Conservation (phyloP, 2,329 filamentous ascomycete species). For the Pseudogymnoascus verrucosus region DNA sequence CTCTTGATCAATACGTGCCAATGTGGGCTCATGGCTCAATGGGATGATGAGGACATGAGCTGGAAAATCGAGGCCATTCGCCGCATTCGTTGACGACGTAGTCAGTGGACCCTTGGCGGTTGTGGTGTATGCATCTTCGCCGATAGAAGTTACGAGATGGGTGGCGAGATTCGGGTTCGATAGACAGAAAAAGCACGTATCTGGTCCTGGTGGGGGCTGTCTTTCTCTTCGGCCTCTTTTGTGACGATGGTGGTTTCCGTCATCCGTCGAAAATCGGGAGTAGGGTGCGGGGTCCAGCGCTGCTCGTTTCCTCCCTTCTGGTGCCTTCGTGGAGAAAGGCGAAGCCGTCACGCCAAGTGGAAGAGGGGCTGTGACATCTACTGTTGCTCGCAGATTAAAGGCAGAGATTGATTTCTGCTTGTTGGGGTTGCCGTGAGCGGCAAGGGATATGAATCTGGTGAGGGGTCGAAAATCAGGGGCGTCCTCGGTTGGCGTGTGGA, state of each 20-base stretch:
- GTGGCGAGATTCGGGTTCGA: slow-evolving; percentile 76
- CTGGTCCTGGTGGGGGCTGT: slow-evolving; percentile 58
- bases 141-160: slow-evolving; percentile 86
- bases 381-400: slow-evolving; percentile 59
- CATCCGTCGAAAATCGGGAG: slow-evolving; percentile 46
- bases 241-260: slow-evolving; percentile 34
- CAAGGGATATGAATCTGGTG: slow-evolving; percentile 87
- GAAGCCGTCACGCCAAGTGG: slow-evolving; percentile 67
- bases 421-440: slow-evolving; percentile 62
- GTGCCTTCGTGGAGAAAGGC: slow-evolving; percentile 49
- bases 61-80: slow-evolving; percentile 63
- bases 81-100: slow-evolving; percentile 56
- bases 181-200: slow-evolving; percentile 90
- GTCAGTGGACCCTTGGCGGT: slow-evolving; percentile 87
- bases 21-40: slow-evolving; percentile 69
- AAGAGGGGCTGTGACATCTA: slow-evolving; percentile 50
- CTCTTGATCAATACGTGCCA: slow-evolving; percentile 53
- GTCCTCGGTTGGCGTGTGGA: slow-evolving; percentile 51
- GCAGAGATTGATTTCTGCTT: slow-evolving; percentile 80
- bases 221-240: slow-evolving; percentile 40
- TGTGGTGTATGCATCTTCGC: slow-evolving; percentile 78
- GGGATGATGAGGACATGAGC: slow-evolving; percentile 89
- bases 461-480: slow-evolving; percentile 49
- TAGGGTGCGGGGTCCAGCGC: slow-evolving; percentile 39
- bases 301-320: slow-evolving; percentile 48